These are phyloP conservation scores for Globisporangium echinulatum DNA, from an alignment of 352 stramenopile species.

Conservation along the genomic window DNA sequence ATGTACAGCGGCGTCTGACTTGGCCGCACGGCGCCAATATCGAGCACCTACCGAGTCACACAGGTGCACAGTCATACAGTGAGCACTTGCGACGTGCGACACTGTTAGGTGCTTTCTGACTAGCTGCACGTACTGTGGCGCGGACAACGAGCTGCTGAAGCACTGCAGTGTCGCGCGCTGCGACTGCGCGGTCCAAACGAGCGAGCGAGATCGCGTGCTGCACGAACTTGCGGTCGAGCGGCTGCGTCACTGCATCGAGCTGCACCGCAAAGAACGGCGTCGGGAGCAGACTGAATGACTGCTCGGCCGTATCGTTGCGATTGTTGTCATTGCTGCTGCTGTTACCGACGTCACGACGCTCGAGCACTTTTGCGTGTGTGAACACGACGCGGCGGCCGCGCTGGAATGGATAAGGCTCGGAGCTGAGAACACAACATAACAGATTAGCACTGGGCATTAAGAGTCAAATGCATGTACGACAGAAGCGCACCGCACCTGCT, in stretches of 20 bases:
- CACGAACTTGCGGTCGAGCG: constrained; percentile 4
- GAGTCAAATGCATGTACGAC: background rate
- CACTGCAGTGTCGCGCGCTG: background rate
- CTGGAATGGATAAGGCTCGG: constrained; percentile 37
- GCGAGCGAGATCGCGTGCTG: constrained; percentile 9
- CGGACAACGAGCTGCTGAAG: background rate
- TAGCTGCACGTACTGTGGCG: background rate
- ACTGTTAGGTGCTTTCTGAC: too few relatives aligned
- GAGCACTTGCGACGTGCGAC: too few relatives aligned
- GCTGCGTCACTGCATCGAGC: constrained; percentile 12
- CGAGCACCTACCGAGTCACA: constrained; percentile 25
- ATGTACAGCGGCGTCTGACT: constrained; percentile 50
- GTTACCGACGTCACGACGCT: constrained; percentile 30
- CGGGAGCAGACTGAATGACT: constrained; percentile 22
- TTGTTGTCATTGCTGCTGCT: background rate
- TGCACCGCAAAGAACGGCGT: constrained; percentile 29
- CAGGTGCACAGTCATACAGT: too few relatives aligned
- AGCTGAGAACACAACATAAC: constrained; percentile 2
- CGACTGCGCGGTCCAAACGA: constrained; percentile 6
- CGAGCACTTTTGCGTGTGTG: constrained; percentile 52
- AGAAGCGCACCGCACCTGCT: constrained; percentile 12
- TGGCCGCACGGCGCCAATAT: constrained; percentile 61
- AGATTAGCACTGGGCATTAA: too few relatives aligned
- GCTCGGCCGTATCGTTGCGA: background rate
- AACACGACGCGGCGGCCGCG: constrained; percentile 29